These are phyloP conservation scores for Fraxinus angustifolia DNA, from an alignment of 305 asterid species.

Conservation along the genomic window DNA sequence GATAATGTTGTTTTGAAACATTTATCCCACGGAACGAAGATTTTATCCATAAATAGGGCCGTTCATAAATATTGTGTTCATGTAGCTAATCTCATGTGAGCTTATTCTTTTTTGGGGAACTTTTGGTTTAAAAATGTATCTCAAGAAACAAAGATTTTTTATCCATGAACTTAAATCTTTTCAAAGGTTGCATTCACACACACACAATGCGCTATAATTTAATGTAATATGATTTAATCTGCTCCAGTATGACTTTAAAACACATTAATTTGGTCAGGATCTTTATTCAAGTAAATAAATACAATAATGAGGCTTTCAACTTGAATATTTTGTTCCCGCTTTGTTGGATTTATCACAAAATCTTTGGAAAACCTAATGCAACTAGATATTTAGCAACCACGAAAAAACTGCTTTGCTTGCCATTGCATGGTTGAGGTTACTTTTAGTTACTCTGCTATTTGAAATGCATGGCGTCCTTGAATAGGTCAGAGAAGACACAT, in stretches of 20 bases:
- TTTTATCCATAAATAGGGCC: neutral
- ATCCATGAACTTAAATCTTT: neutral
- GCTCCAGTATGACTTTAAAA: neutral
- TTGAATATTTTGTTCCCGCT: neutral
- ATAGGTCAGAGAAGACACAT: constrained; percentile 30
- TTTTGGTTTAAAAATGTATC: neutral
- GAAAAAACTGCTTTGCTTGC: neutral
- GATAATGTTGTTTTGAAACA: neutral
- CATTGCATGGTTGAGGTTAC: neutral
- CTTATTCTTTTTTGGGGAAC: neutral
- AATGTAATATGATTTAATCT: neutral
- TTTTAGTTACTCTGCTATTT: neutral
- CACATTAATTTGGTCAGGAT: neutral
- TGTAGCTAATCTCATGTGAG: neutral
- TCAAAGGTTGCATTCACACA: neutral
- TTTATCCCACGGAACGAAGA: neutral
- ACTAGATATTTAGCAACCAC: neutral
- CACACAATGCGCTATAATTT: neutral
- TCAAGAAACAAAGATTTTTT: neutral
- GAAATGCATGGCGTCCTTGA: constrained; percentile 5
- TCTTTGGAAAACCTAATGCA: neutral
- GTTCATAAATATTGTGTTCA: neutral
- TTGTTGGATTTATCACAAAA: neutral
- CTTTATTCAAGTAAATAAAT: neutral
- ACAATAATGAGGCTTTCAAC: neutral